Evolutionary conservation across 179 eudicot genomes (phyloP).

Genomic region (Pouteria campechiana): DNA sequence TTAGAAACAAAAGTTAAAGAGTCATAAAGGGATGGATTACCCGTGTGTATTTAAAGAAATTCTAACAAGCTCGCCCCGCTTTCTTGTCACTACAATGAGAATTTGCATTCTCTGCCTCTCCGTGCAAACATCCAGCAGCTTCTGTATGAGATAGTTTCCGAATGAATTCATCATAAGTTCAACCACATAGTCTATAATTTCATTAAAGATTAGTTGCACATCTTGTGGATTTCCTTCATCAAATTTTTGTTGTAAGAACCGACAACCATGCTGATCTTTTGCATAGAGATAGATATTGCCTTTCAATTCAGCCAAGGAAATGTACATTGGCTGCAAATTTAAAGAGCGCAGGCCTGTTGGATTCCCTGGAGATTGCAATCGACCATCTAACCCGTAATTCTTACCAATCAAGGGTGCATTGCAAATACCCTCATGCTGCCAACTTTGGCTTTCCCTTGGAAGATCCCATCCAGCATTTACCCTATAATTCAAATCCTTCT

Average conservation of each 20-base stretch:
- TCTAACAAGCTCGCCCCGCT: conserved; percentile 55
- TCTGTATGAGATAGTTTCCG: conserved; percentile 85
- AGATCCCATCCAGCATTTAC: conserved; percentile 12
- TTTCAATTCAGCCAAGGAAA: conserved; percentile 34
- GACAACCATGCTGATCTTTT: conserved; percentile 85
- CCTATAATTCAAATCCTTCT: conserved; percentile 19
- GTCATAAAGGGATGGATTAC: conserved; percentile 19
- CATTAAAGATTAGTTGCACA: conserved; percentile 46
- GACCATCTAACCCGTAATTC: conserved; percentile 14
- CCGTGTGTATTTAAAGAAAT: conserved; percentile 81
- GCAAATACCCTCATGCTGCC: conserved; percentile 5
- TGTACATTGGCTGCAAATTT: conserved; percentile 17
- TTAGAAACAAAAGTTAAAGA: neutral
- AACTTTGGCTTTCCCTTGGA: conserved; percentile 9
- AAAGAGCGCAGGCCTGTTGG: conserved; percentile 11
- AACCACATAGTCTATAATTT: conserved; percentile 47
- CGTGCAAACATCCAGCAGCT: conserved; percentile 57
- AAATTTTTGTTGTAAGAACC: conserved; percentile 56
- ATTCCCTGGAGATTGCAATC: conserved; percentile 12
- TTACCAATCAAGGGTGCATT: conserved; percentile 7
- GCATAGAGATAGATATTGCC: conserved; percentile 50
- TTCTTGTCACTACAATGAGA: conserved; percentile 42
- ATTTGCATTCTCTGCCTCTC: conserved; percentile 72
- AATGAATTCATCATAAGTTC: conserved; percentile 78
- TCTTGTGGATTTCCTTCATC: conserved; percentile 52